Evolutionary conservation across 164 flowering plant species (phyloP).

Genomic region (Aristolochia californica): DNA sequence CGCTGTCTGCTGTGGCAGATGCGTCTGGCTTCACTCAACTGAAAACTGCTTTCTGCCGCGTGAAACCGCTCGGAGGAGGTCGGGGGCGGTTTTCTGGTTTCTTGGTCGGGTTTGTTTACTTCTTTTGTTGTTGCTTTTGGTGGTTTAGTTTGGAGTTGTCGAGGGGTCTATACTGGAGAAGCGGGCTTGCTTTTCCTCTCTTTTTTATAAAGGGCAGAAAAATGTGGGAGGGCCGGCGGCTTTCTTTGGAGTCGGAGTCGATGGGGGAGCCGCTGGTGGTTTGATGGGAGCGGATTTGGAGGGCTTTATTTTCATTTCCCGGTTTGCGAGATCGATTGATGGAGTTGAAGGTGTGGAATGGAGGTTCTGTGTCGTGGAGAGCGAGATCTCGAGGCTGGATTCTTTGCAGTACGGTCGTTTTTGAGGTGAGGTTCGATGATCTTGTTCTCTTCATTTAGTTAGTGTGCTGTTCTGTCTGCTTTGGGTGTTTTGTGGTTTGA

Average conservation of each 20-base stretch:
- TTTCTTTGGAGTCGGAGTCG: not conserved
- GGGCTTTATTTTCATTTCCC: not conserved
- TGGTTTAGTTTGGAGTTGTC: too few relatives aligned
- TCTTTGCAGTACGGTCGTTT: not conserved
- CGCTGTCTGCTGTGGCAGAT: too few relatives aligned
- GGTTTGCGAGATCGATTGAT: conserved; percentile 1
- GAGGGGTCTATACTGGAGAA: too few relatives aligned
- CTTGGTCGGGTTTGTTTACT: too few relatives aligned
- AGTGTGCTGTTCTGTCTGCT: not conserved
- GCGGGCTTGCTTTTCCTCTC: too few relatives aligned
- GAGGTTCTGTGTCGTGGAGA: not conserved
- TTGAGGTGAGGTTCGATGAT: not conserved
- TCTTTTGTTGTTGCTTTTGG: not conserved
- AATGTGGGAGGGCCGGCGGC: not conserved
- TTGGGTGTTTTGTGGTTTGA: not conserved
- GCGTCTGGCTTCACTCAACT: not conserved
- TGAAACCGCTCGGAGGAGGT: too few relatives aligned
- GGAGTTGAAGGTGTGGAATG: not conserved
- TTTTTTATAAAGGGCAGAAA: not conserved
- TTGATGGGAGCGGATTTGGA: conserved; percentile 1
- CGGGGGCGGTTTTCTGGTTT: too few relatives aligned
- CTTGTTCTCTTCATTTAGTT: not conserved
- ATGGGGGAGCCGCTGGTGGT: not conserved
- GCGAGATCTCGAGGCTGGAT: conserved; percentile 1
- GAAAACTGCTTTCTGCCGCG: not conserved